Evolutionary conservation across 1,139 yeast species (phyloP), one percentile per base, ranked within the genome.

Genomic region (Blastobotrys petasosporus): DNA sequence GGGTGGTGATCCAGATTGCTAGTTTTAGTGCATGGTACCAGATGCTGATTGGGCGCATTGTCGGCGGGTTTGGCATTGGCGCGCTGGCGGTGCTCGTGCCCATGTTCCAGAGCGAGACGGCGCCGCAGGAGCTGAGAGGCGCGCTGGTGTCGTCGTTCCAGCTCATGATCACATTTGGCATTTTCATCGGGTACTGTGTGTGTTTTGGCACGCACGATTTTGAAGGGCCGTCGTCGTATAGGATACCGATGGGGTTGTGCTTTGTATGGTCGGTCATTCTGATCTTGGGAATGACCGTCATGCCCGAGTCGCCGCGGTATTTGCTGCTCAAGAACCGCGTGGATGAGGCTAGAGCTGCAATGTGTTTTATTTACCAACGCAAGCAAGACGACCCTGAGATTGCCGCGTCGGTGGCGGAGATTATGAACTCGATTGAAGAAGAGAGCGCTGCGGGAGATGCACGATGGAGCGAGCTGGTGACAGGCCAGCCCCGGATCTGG

Each of bases 291-390:
- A 77, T 82, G 79, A 56, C 73, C 42, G 68, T 80, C 58, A 76
- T 82, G 65, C 94, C 94, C 49, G 94, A 85, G 67, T 79, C 92
- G 36, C 88, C 94, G 55, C 76, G 94, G 68, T 85, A 68, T 66
- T 74, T 75, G 63, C 74, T 82, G 51, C 76, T 78, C 51, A 69
- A 63, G 43, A 77, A 73, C 51, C 68, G 68, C 49, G 65, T 76
- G 43, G 84, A 73, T 16, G 76, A 75, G 46, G 92, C 92, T 30
- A 74, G 73, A 65, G 60, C 64, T 50, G 71, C 87, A 13, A 65
- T 86, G 55, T 78, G 86, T 25, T 76, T 69, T 51, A 73, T 82
- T 41, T 76, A 85, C 67, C 76, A 79, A 54, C 76, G 76, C n/a
- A 71, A 79, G 0, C 59, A 71, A 2, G 82, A 80, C 48, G 79